Percentiles rank a stretch among this genome's conserved stretches.
phyloP scores from a whole-genome alignment of 257 asterid genomes.

The Misopates orontium region DNA sequence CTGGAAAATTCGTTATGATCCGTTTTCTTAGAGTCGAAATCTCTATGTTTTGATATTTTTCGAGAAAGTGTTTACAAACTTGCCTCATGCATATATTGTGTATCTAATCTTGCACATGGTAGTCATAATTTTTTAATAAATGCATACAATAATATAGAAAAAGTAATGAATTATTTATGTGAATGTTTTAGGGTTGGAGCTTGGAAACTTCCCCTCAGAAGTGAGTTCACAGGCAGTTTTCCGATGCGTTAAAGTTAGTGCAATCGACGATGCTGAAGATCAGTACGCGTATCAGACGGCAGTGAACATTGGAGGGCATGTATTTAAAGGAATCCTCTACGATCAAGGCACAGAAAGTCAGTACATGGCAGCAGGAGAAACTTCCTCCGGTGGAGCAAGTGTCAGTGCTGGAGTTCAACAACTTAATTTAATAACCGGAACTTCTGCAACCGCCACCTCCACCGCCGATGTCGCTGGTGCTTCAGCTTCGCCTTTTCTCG shows the following conservation, averaged over 20 bases:
- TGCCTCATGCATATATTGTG: conserved; percentile 2
- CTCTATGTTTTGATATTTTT: too few species aligned
- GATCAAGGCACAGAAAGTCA: conserved; percentile 85
- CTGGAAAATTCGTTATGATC: too few species aligned
- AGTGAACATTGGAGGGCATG: conserved; percentile 88
- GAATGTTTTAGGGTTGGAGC: conserved; percentile 63
- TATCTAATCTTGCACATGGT: conserved; percentile 13
- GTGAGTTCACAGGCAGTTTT: conserved; percentile 72
- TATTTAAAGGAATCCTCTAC: conserved; percentile 82
- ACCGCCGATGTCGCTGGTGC: conserved; percentile 32
- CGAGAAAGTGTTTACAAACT: too few species aligned
- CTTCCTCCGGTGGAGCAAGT: conserved; percentile 84
- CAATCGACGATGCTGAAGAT: conserved; percentile 68
- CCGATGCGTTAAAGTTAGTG: conserved; percentile 85
- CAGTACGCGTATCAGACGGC: conserved; percentile 87
- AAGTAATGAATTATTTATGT: too few species aligned
- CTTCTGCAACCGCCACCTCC: conserved; percentile 40
- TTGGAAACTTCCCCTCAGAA: conserved; percentile 79
- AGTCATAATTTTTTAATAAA: conserved; percentile 11
- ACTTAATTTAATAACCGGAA: conserved; percentile 49
- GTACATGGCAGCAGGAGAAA: conserved; percentile 62
- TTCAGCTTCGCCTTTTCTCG: conserved; percentile 44
- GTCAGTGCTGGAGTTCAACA: conserved; percentile 56
- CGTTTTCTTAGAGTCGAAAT: too few species aligned
- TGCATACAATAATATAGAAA: too few species aligned